Conservation (phyloP, 352 stramenopile species). For the Globisporangium paroecandrum region DNA sequence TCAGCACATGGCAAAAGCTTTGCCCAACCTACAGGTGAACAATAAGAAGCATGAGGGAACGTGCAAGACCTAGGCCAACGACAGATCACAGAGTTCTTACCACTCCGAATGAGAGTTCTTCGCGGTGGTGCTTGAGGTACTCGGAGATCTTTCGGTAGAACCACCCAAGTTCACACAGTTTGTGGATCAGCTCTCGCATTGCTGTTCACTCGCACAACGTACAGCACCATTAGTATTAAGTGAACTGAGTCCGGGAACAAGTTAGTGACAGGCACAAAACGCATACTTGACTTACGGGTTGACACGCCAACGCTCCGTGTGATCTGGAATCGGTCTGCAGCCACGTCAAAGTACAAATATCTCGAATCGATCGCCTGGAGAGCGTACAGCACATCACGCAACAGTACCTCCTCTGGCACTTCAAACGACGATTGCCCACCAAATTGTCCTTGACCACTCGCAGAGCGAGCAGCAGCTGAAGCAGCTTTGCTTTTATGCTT, state of each 20-base stretch:
- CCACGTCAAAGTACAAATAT: constrained; percentile 82
- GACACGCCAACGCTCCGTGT: constrained; percentile 68
- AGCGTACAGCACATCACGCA: constrained; percentile 89
- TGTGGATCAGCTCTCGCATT: constrained; percentile 80
- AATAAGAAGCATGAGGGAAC: constrained; percentile 4
- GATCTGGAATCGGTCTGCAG: constrained; percentile 78
- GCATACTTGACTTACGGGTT: constrained; percentile 48
- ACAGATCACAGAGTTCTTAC: constrained; percentile 19
- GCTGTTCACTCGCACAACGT: constrained; percentile 28
- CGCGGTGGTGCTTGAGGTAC: constrained; percentile 73
- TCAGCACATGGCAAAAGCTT: constrained; percentile 89
- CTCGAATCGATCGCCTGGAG: constrained; percentile 92
- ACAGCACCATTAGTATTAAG: background rate
- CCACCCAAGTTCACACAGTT: constrained; percentile 88
- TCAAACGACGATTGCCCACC: constrained; percentile 44
- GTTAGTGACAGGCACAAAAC: background rate
- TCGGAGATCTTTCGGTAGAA: constrained; percentile 84
- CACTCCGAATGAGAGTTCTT: constrained; percentile 74
- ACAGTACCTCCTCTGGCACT: constrained; percentile 83
- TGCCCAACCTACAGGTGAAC: constrained; percentile 55
- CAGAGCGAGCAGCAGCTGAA: background rate
- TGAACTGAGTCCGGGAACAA: background rate
- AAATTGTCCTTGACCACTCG: constrained; percentile 10
- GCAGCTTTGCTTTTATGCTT: constrained; percentile 28
- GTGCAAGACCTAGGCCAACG: background rate